Evolutionary conservation across 768 basidiomycete genomes (phyloP), one percentile per base, ranked within the genome.

Genomic region (Tulasnella sp.): DNA sequence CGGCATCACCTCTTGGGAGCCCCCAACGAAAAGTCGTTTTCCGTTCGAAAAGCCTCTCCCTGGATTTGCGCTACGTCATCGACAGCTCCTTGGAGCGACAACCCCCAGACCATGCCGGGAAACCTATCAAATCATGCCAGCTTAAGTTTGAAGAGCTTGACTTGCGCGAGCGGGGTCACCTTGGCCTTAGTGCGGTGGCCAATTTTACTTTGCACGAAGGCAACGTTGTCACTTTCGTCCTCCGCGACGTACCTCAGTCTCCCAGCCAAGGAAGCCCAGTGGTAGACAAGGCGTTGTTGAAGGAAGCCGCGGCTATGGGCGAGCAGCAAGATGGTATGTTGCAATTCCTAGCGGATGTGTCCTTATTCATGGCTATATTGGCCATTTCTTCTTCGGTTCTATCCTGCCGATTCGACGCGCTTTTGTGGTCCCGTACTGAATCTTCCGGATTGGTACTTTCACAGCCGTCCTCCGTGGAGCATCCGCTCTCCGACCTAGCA

Each of bases 201-300:
- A 87, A 91, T 24, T 86, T 98, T 74, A 85, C 87, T 36, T 86
- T 98, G 31, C 84, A 85, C 31, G 97, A 98, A 84, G 97, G 97
- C 0, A 96, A 99, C 84, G 89, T 88, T 24, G 91, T 98, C n/a
- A 94, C 94, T 2, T 98, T 98, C 82, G 88, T 98, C 21, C 85
- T 98, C 82, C 88, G 96, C 24, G 21, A 16, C 56, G 38, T 75
- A 80, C 75, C 42, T 19, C 42, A 27, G 31, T 68, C 74, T 6
- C 21, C 48, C 12, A 39, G 34, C 48, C 16, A n/a, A 27, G n/a
- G 34, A 24, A 36, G 36, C 27, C 18, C 36, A 7, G 27, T 39
- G 76, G 18, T 38, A 40, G 48, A 40, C 16, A 40, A 40, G 24
- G 52, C 34, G 27, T 62, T 77, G 76, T 27, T 56, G 24, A 58